These are phyloP conservation scores for Trichosanthes truncata DNA, from an alignment of 306 rosid genomes.

Conservation along the genomic window DNA sequence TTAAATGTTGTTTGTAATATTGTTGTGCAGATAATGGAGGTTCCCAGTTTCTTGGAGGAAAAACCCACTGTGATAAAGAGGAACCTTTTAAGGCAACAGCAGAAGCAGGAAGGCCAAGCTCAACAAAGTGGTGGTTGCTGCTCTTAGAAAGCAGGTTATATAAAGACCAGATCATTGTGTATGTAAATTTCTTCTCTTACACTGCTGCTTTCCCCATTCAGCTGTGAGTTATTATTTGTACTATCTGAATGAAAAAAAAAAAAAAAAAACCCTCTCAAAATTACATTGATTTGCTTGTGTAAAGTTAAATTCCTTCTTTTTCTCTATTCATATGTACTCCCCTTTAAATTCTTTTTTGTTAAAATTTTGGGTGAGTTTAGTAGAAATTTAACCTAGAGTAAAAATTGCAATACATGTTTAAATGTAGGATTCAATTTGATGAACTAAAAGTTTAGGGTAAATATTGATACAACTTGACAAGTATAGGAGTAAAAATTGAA, in stretches of 20 bases:
- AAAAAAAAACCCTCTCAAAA: not conserved
- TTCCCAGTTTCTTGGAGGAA: conserved; percentile 84
- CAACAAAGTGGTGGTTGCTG: conserved; percentile 48
- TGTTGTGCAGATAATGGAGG: conserved; percentile 64
- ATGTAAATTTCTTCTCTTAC: conserved; percentile 15
- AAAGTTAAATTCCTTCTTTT: not conserved
- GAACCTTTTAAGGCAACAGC: conserved; percentile 48
- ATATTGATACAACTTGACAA: too few relatives aligned
- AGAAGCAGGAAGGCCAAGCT: conserved; percentile 36
- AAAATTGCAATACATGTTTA: too few relatives aligned
- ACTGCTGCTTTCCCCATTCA: not conserved
- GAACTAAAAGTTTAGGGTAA: too few relatives aligned
- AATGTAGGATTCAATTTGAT: too few relatives aligned
- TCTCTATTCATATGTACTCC: not conserved
- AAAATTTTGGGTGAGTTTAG: too few relatives aligned
- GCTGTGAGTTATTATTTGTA: not conserved
- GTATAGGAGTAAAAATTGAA: too few relatives aligned
- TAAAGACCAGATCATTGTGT: conserved; percentile 31
- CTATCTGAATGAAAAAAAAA: not conserved
- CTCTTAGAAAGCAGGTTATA: conserved; percentile 24
- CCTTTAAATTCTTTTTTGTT: too few relatives aligned
- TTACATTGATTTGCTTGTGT: not conserved
- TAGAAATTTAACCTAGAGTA: too few relatives aligned
- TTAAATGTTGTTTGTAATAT: not conserved
- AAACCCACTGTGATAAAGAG: conserved; percentile 52